A percentile compares a stretch with the other conserved stretches of the same genome.
Conservation (phyloP, 192 early-diverging fungal species). For the Obelidium mucronatum region DNA sequence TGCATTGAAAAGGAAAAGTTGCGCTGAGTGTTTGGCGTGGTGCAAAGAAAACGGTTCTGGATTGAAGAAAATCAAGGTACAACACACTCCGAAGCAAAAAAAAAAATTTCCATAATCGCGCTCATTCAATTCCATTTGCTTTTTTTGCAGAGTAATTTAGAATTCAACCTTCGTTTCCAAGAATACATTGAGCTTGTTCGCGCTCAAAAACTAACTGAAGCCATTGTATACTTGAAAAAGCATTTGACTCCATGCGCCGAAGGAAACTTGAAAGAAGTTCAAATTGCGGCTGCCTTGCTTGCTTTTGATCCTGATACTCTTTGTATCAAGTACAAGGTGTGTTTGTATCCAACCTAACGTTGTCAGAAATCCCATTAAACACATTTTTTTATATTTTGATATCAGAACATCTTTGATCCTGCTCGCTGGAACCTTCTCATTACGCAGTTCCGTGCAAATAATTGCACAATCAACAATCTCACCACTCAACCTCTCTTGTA, state of each 20-base stretch:
- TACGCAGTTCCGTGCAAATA: constrained; percentile 82
- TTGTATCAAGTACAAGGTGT: constrained; percentile 84
- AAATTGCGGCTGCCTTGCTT: constrained; percentile 90
- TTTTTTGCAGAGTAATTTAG: constrained; percentile 81
- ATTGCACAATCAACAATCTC: constrained; percentile 89
- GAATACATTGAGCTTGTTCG: constrained; percentile 93
- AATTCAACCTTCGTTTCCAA: constrained; percentile 95
- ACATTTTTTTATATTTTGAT: not conserved
- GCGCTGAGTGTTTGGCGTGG: constrained; percentile 89
- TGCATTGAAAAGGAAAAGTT: constrained; percentile 78
- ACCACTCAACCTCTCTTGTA: constrained; percentile 84
- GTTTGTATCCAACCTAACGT: not conserved
- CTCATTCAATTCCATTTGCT: too few relatives aligned
- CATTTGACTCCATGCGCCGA: constrained; percentile 80
- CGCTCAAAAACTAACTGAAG: constrained; percentile 66
- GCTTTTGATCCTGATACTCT: constrained; percentile 80
- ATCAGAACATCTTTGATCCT: constrained; percentile 69
- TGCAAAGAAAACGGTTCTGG: constrained; percentile 91
- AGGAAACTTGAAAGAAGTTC: constrained; percentile 79
- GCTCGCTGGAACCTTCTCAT: constrained; percentile 82
- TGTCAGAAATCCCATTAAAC: not conserved
- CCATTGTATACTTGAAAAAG: constrained; percentile 88
- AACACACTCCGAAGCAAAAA: not conserved
- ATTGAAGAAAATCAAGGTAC: constrained; percentile 88
- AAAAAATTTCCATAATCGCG: not conserved